Evolutionary conservation across 169 alveolate genomes (phyloP).

Genomic region (Cryptosporidium muris): DNA sequence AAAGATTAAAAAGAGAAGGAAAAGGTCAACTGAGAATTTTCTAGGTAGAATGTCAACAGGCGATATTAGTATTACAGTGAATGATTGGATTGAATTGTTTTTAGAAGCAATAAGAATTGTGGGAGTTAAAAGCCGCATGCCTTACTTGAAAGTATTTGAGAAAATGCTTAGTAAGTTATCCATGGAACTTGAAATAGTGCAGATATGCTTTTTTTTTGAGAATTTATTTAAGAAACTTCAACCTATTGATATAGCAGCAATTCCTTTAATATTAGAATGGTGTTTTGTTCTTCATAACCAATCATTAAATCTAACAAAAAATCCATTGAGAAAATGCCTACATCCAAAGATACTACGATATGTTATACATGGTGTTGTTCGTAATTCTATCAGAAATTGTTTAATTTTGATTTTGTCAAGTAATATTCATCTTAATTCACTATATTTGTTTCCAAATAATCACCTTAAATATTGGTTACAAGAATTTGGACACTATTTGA

Average conservation of each 20-base stretch:
- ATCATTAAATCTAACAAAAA: conserved; percentile 16
- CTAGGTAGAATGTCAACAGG: conserved; percentile 32
- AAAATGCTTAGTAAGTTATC: conserved; percentile 58
- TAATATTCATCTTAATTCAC: conserved; percentile 1
- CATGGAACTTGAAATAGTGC: conserved; percentile 8
- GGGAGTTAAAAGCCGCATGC: conserved; percentile 29
- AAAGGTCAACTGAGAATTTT: conserved; percentile 2
- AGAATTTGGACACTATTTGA: conserved; percentile 8
- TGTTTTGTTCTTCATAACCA: conserved; percentile 39
- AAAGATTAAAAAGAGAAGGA: background rate
- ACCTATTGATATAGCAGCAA: conserved; percentile 16
- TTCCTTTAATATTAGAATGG: conserved; percentile 61
- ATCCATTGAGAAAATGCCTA: conserved; percentile 22
- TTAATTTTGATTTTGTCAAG: conserved; percentile 31
- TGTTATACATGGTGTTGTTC: conserved; percentile 16
- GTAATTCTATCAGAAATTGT: conserved; percentile 16
- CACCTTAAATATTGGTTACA: conserved; percentile 27
- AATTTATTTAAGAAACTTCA: conserved; percentile 18
- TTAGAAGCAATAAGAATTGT: conserved; percentile 8
- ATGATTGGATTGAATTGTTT: conserved; percentile 37
- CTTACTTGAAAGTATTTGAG: conserved; percentile 54
- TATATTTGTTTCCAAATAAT: conserved; percentile 48
- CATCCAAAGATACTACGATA: conserved; percentile 14
- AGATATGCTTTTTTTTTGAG: conserved; percentile 19
- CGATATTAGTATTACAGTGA: conserved; percentile 5